phyloP scores from a whole-genome alignment of 2,329 filamentous ascomycete species.

The Xenoacremonium recifei region DNA sequence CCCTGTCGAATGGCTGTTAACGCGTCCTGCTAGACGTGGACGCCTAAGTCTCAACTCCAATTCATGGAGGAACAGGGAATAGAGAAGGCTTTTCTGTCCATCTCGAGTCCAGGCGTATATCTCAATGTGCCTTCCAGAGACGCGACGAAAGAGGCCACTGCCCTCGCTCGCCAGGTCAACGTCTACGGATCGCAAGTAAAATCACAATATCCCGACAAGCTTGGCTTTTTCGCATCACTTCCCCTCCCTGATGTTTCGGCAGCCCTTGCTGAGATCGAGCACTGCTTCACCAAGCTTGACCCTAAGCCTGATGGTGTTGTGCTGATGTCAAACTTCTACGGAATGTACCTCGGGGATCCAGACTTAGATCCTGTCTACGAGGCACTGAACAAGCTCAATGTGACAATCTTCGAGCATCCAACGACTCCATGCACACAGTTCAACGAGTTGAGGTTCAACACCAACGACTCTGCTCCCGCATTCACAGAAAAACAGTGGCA shows the following conservation, averaged over 20 bases:
- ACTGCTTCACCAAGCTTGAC: constrained; percentile 37
- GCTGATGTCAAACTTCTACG: constrained; percentile 51
- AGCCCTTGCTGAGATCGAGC: constrained; percentile 46
- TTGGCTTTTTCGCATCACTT: constrained; percentile 54
- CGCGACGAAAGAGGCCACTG: constrained; percentile 15
- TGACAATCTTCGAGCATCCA: constrained; percentile 54
- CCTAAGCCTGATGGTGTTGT: constrained; percentile 46
- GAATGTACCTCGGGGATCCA: constrained; percentile 49
- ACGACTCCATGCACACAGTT: constrained; percentile 43
- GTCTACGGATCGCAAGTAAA: constrained; percentile 18
- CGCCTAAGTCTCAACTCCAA: constrained; percentile 11
- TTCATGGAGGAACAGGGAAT: constrained; percentile 21
- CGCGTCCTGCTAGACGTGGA: constrained; percentile 13
- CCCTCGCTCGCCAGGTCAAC: constrained; percentile 19
- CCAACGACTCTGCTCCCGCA: constrained; percentile 5
- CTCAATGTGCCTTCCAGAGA: constrained; percentile 17
- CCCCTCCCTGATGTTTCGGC: constrained; percentile 49
- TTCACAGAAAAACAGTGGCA: constrained; percentile 13
- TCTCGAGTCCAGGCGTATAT: constrained; percentile 25
- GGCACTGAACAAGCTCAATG: constrained; percentile 43
- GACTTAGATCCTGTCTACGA: constrained; percentile 45
- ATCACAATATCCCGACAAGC: constrained; percentile 14
- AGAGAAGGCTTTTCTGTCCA: constrained; percentile 18
- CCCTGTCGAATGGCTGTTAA: too few relatives aligned
- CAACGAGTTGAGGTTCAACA: constrained; percentile 6